phyloP scores from a whole-genome alignment of 306 rosid species.

The Pterocarpus macrocarpus region DNA sequence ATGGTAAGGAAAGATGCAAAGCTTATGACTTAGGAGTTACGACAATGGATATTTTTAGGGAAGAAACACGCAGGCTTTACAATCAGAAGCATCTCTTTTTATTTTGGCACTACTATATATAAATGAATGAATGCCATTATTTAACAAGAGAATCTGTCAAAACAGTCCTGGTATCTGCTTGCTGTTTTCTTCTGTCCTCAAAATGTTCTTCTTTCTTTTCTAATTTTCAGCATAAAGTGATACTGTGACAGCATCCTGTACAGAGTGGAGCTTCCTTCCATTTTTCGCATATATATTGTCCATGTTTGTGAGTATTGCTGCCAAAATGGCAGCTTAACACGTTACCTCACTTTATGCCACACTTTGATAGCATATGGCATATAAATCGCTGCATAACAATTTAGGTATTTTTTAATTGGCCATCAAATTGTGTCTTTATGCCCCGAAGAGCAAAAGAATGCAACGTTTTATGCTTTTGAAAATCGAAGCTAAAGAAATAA shows the following conservation, averaged over 20 bases:
- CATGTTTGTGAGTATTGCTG: slow-evolving; percentile 51
- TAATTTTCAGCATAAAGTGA: slow-evolving; percentile 43
- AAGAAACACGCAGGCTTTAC: slow-evolving; percentile 43
- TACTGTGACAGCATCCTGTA: slow-evolving; percentile 50
- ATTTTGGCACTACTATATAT: slow-evolving; percentile 26
- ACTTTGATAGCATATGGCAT: slow-evolving; percentile 23
- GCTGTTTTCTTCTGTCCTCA: slow-evolving; percentile 48
- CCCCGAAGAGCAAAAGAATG: slow-evolving; percentile 41
- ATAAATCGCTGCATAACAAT: slow-evolving; percentile 34
- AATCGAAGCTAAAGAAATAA: slow-evolving; percentile 29
- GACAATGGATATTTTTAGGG: slow-evolving; percentile 36
- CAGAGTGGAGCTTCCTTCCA: slow-evolving; percentile 42
- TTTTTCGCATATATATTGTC: slow-evolving; percentile 26
- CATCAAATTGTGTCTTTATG: slow-evolving; percentile 49
- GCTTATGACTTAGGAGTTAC: slow-evolving; percentile 28
- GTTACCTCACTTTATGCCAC: slow-evolving; percentile 49
- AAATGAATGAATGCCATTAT: slow-evolving; percentile 25
- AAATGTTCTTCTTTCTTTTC: slow-evolving; percentile 13
- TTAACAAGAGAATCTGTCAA: slow-evolving; percentile 43
- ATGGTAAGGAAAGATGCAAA: slow-evolving; percentile 55
- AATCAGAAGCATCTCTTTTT: slow-evolving; percentile 65
- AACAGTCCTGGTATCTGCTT: slow-evolving; percentile 33
- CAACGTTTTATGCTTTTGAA: slow-evolving; percentile 39
- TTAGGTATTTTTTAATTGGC: slow-evolving; percentile 43
- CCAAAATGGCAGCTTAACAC: slow-evolving; percentile 61